A percentile compares a stretch with the other conserved stretches of the same genome.
phyloP scores from a whole-genome alignment of 139 green algal genomes.

The Choricystis sp. region DNA sequence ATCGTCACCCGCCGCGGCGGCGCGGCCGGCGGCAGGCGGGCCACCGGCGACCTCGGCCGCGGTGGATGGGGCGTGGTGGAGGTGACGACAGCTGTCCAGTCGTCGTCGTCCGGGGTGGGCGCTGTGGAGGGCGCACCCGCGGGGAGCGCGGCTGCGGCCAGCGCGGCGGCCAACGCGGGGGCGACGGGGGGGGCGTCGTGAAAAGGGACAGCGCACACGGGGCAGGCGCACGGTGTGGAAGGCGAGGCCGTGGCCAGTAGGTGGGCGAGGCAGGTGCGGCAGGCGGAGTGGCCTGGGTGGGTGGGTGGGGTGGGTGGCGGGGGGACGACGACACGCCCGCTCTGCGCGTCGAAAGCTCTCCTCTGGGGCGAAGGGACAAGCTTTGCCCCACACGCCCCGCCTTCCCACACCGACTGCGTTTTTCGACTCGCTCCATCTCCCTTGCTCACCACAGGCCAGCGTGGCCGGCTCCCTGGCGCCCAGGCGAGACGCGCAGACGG shows the following conservation, averaged over 20 bases:
- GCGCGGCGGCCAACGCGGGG: conserved; percentile 1
- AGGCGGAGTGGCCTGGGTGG: conserved; percentile 46
- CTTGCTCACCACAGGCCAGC: no score
- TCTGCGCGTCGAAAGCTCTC: no score
- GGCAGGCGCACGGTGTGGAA: conserved; percentile 14
- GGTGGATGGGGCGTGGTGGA: not conserved
- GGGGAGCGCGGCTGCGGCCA: conserved; percentile 34
- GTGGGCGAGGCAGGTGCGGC: conserved; percentile 35
- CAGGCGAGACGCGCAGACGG: no score
- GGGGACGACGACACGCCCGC: not conserved
- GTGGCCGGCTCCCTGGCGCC: no score
- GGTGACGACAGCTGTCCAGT: conserved; percentile 54
- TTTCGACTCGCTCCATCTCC: no score
- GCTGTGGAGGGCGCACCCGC: conserved; percentile 34
- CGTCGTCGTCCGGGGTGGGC: conserved; percentile 28
- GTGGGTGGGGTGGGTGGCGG: not conserved
- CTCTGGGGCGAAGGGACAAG: no score
- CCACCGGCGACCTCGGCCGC: not conserved
- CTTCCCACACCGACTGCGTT: no score
- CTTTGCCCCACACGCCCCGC: no score
- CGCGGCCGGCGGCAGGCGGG: not conserved
- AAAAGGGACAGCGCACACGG: conserved; percentile 41
- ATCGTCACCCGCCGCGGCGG: not conserved
- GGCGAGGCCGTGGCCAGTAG: conserved; percentile 26
- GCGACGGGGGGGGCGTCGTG: conserved; percentile 6